phyloP scores from a whole-genome alignment of 2,329 filamentous ascomycete genomes.

The Sclerotinia spermophila region DNA sequence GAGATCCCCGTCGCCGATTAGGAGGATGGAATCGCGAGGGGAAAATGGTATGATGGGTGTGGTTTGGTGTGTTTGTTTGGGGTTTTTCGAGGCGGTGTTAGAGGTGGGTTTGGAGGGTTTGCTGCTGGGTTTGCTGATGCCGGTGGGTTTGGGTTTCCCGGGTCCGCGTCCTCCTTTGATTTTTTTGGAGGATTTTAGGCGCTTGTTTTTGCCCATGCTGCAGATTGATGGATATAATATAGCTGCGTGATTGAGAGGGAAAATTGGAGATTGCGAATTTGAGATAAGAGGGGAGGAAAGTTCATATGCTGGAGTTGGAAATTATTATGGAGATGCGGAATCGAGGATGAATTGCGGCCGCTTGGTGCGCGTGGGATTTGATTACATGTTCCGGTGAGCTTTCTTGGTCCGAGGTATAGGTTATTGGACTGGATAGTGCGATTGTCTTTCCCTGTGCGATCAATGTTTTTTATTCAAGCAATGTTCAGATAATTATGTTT shows the following conservation, averaged over 20 bases:
- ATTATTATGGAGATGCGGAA: background rate
- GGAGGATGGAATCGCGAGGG: conserved; percentile 63
- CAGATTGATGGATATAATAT: background rate
- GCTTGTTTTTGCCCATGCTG: conserved; percentile 3
- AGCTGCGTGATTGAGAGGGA: background rate
- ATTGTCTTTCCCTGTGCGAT: background rate
- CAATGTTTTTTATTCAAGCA: background rate
- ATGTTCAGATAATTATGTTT: background rate
- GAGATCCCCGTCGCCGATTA: conserved; percentile 78
- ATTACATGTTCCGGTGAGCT: background rate
- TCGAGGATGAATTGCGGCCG: background rate
- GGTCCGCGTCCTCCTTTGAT: background rate
- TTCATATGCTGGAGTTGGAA: background rate
- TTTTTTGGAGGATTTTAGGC: conserved; percentile 4
- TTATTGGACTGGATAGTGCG: no score
- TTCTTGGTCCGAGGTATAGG: background rate
- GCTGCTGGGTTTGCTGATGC: background rate
- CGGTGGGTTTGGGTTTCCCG: background rate
- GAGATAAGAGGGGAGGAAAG: background rate
- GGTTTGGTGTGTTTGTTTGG: conserved; percentile 32
- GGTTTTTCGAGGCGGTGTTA: conserved; percentile 3
- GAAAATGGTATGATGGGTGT: conserved; percentile 64
- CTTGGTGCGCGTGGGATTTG: background rate
- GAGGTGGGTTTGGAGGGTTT: background rate
- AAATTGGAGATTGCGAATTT: background rate